Conservation (phyloP, 306 rosid genomes). For the Dryas drummondii region DNA sequence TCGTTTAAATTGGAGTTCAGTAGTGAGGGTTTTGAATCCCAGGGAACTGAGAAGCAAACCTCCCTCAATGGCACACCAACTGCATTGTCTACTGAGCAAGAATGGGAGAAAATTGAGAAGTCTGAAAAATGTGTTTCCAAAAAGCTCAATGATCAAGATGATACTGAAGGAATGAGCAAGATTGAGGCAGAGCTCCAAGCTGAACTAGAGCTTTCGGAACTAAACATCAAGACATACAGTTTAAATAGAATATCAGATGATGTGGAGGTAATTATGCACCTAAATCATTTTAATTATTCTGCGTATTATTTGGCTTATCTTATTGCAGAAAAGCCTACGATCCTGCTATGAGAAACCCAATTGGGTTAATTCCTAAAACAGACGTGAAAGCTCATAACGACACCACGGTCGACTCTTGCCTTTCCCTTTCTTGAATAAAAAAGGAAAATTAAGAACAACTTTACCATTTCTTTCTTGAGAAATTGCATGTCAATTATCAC, state of each 20-base stretch:
- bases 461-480: no score
- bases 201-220: slow-evolving; percentile 14
- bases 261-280: slow-evolving; percentile 5
- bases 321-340: no score
- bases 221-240: not conserved
- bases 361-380: no score
- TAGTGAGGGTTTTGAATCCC: not conserved
- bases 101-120: not conserved
- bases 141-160: not conserved
- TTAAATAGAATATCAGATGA: not conserved
- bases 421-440: no score
- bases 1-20: not conserved
- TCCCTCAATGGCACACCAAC: not conserved
- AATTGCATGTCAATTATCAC: no score
- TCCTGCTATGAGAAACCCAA: no score
- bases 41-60: not conserved
- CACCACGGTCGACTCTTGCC: no score
- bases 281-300: not conserved
- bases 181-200: slow-evolving; percentile 17
- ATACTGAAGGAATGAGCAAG: not conserved
- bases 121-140: not conserved
- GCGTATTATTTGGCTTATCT: no score
- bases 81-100: no score
- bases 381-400: no score
- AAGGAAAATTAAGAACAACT: no score